These are phyloP conservation scores for Pseudopyrenochaeta lycopersici DNA, from an alignment of 2,329 filamentous ascomycete species.

Conservation along the genomic window DNA sequence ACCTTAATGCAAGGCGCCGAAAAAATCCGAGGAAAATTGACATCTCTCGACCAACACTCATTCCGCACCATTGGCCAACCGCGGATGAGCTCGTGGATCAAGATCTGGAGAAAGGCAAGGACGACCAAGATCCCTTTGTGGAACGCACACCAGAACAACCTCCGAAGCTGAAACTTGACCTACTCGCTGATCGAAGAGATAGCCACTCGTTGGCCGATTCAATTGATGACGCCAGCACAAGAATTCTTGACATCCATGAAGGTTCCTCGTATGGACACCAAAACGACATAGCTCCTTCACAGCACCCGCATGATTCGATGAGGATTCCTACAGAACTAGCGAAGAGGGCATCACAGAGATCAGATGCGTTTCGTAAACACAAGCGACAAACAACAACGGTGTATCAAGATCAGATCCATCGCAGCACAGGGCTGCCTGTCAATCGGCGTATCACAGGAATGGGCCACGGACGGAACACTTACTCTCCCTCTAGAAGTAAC, in stretches of 20 bases:
- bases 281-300: constrained; percentile 42
- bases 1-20: constrained; percentile 27
- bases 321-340: constrained; percentile 53
- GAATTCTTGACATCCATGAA: constrained; percentile 49
- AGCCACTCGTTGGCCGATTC: constrained; percentile 51
- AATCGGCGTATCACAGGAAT: constrained; percentile 42
- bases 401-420: constrained; percentile 36
- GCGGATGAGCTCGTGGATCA: constrained; percentile 12
- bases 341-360: constrained; percentile 43
- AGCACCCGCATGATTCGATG: constrained; percentile 55
- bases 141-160: constrained; percentile 43
- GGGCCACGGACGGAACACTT: constrained; percentile 41
- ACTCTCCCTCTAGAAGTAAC: constrained; percentile 38
- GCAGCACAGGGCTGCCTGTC: constrained; percentile 37
- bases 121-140: constrained; percentile 18
- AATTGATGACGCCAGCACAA: constrained; percentile 49
- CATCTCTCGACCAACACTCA: constrained; percentile 54
- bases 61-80: constrained; percentile 37
- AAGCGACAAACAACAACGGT: constrained; percentile 33
- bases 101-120: constrained; percentile 52
- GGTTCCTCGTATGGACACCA: constrained; percentile 51
- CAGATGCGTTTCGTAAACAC: constrained; percentile 37
- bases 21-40: constrained; percentile 43
- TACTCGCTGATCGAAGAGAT: constrained; percentile 35
- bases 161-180: constrained; percentile 49